Percentiles rank a stretch among this genome's conserved stretches.
Evolutionary conservation across 1,139 yeast genomes (phyloP).

Genomic region (Yamadazyma atmosphaerica): DNA sequence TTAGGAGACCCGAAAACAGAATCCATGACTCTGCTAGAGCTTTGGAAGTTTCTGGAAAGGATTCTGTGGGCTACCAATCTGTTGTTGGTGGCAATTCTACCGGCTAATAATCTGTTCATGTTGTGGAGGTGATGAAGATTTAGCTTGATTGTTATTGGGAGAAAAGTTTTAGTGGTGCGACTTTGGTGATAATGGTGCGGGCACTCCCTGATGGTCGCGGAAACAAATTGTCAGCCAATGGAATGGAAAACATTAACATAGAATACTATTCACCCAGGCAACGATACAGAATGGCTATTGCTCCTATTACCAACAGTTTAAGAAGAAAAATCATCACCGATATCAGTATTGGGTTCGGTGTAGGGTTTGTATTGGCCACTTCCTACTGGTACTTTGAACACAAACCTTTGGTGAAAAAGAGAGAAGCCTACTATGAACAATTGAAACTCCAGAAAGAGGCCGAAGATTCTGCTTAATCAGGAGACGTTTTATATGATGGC

Average conservation of each 20-base stretch:
- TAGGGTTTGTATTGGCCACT: conserved; percentile 38
- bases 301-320: conserved; percentile 86
- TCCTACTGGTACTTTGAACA: conserved; percentile 50
- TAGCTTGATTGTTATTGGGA: conserved; percentile 14
- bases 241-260: conserved; percentile 2
- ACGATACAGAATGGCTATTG: conserved; percentile 62
- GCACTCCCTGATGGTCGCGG: not conserved
- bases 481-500: not conserved
- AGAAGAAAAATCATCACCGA: conserved; percentile 83
- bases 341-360: conserved; percentile 62
- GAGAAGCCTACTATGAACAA: conserved; percentile 85
- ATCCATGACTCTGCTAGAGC: conserved; percentile 36
- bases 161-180: conserved; percentile 7
- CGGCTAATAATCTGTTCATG: conserved; percentile 16
- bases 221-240: conserved; percentile 3
- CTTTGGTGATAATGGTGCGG: not conserved
- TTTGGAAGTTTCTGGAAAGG: conserved; percentile 30
- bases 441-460: conserved; percentile 72
- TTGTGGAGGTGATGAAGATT: conserved; percentile 1
- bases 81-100: conserved; percentile 24
- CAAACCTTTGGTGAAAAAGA: conserved; percentile 65
- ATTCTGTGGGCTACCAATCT: conserved; percentile 14
- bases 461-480: conserved; percentile 44
- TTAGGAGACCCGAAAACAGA: conserved; percentile 49
- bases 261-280: not conserved